These are phyloP conservation scores for Purshia tridentata DNA, from an alignment of 306 rosid species.

Conservation along the genomic window DNA sequence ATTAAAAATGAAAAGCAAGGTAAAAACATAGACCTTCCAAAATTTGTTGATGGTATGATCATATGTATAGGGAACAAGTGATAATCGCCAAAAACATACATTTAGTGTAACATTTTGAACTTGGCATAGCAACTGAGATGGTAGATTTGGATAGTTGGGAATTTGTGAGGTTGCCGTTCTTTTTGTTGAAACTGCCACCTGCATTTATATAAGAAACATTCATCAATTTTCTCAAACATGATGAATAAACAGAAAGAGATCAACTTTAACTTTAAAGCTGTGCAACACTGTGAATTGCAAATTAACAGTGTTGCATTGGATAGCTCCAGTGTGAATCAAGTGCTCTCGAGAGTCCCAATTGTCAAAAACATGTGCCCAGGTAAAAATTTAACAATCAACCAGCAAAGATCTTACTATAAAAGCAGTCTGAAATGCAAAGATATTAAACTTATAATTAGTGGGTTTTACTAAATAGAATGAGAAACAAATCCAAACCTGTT, in stretches of 20 bases:
- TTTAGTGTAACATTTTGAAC: constrained; percentile 82
- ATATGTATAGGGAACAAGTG: not conserved
- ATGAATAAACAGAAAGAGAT: constrained; percentile 1
- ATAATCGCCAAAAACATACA: constrained; percentile 41
- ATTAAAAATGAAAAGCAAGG: constrained; percentile 25
- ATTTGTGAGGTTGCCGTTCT: constrained; percentile 86
- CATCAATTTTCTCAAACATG: constrained; percentile 13
- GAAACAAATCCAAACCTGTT: constrained; percentile 57
- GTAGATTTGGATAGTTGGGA: constrained; percentile 90
- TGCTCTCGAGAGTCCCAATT: not conserved
- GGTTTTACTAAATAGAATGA: not conserved
- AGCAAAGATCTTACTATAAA: not conserved
- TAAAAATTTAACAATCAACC: not conserved
- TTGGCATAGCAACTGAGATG: constrained; percentile 88
- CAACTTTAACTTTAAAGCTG: not conserved
- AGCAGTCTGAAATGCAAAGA: not conserved
- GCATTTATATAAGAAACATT: constrained; percentile 14
- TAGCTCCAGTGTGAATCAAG: too few relatives aligned
- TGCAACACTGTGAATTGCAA: not conserved
- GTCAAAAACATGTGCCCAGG: not conserved
- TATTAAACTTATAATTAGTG: not conserved
- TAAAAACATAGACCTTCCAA: not conserved
- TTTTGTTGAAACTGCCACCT: constrained; percentile 96
- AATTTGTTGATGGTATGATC: not conserved
- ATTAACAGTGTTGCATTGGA: too few relatives aligned